phyloP scores from a whole-genome alignment of 176 grass and related monocot species.

The Ananas comosus region DNA sequence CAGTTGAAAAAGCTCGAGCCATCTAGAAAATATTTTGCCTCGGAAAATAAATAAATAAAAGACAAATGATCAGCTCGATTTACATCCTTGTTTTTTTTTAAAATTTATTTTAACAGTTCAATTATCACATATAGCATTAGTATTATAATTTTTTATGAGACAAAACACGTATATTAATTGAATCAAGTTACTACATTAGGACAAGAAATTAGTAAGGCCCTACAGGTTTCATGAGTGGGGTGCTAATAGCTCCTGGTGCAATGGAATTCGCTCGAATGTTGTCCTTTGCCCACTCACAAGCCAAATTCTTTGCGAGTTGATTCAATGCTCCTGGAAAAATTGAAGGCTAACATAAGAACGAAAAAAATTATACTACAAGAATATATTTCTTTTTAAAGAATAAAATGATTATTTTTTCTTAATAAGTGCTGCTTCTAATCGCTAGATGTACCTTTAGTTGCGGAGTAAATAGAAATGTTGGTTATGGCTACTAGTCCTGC shows the following conservation, averaged over 20 bases:
- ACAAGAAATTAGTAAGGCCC: not conserved
- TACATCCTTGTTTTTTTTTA: too few species aligned
- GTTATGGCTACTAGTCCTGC: not conserved
- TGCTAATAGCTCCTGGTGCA: slow-evolving; percentile 2
- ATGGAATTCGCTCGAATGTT: not conserved
- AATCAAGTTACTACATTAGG: not conserved
- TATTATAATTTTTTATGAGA: too few species aligned
- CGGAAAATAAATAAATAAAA: too few species aligned
- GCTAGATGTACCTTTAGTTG: not conserved
- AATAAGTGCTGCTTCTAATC: not conserved
- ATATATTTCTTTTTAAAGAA: not conserved
- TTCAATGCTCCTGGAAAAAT: not conserved
- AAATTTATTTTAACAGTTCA: too few species aligned
- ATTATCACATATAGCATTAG: too few species aligned
- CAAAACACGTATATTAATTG: too few species aligned
- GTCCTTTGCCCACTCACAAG: not conserved
- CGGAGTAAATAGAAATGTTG: not conserved
- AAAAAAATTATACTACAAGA: not conserved
- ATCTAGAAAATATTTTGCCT: not conserved
- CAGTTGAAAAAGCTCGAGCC: not conserved
- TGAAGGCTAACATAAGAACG: not conserved
- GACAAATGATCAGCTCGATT: too few species aligned
- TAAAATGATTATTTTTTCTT: not conserved
- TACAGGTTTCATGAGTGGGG: slow-evolving; percentile 24
- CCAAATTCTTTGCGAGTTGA: not conserved